Evolutionary conservation across 2,329 filamentous ascomycete genomes (phyloP).

Genomic region (Aspergillaceae sp.): DNA sequence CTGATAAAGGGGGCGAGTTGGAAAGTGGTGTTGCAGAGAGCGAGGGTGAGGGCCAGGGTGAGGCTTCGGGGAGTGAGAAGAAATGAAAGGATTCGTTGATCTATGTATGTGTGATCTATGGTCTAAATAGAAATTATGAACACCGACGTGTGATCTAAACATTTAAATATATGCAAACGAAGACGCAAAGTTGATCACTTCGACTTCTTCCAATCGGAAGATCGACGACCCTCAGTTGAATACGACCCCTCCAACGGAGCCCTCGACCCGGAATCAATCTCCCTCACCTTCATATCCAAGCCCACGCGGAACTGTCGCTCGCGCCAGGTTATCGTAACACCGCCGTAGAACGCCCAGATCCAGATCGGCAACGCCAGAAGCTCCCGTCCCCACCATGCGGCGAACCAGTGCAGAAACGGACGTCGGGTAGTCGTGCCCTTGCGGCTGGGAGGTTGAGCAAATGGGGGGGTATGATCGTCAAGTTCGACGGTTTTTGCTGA

Average conservation of each 20-base stretch:
- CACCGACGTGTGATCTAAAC: too few relatives aligned
- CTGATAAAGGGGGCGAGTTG: constrained; percentile 27
- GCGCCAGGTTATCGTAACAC: constrained; percentile 78
- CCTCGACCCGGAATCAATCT: constrained; percentile 31
- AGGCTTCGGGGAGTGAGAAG: constrained; percentile 9
- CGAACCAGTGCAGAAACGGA: constrained; percentile 61
- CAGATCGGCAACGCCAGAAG: constrained; percentile 77
- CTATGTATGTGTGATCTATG: not conserved
- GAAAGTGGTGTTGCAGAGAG: constrained; percentile 23
- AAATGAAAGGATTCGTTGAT: constrained; percentile 3
- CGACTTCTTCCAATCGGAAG: constrained; percentile 8
- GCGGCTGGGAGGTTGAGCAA: constrained; percentile 49
- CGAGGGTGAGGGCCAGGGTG: constrained; percentile 8
- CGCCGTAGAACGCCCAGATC: constrained; percentile 82
- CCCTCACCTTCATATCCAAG: constrained; percentile 72
- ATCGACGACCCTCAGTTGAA: constrained; percentile 7
- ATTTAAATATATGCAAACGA: too few relatives aligned
- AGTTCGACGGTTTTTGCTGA: constrained; percentile 61
- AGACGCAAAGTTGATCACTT: constrained; percentile 6
- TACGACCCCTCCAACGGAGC: constrained; percentile 15
- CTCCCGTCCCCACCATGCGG: constrained; percentile 80
- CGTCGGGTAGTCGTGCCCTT: constrained; percentile 41
- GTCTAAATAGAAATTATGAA: too few relatives aligned
- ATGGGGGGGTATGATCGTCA: constrained; percentile 64
- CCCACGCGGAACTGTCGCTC: constrained; percentile 74